Evolutionary conservation across 164 flowering plant genomes (phyloP).

Genomic region (Sedum album): DNA sequence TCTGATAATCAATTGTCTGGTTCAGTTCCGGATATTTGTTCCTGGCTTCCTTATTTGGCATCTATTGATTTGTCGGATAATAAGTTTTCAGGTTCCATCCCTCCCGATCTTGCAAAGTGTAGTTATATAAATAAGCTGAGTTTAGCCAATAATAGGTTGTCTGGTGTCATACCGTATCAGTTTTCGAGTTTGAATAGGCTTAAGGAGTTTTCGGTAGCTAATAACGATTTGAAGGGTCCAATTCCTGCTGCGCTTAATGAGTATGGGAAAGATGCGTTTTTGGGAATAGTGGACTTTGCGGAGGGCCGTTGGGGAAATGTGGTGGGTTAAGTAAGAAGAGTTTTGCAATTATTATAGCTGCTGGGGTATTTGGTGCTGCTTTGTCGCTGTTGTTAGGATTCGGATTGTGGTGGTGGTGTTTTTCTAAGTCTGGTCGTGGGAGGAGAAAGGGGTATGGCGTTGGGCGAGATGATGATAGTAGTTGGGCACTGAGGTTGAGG

Average conservation of each 20-base stretch:
- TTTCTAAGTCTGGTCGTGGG: slow-evolving; percentile 23
- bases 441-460: slow-evolving; percentile 29
- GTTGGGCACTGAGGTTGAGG: too few relatives aligned
- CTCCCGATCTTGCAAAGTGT: slow-evolving; percentile 37
- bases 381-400: too few relatives aligned
- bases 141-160: slow-evolving; percentile 31
- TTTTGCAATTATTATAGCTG: slow-evolving; percentile 51
- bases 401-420: too few relatives aligned
- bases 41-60: slow-evolving; percentile 44
- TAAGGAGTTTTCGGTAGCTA: slow-evolving; percentile 37
- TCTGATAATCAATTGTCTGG: slow-evolving; percentile 39
- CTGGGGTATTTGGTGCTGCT: too few relatives aligned
- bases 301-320: slow-evolving; percentile 46
- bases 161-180: slow-evolving; percentile 38
- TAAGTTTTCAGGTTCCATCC: slow-evolving; percentile 33
- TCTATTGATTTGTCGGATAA: slow-evolving; percentile 45
- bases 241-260: slow-evolving; percentile 25
- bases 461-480: slow-evolving; percentile 25
- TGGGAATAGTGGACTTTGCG: slow-evolving; percentile 63
- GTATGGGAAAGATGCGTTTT: slow-evolving; percentile 26
- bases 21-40: slow-evolving; percentile 40
- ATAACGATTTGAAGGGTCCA: slow-evolving; percentile 38
- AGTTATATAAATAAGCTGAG: slow-evolving; percentile 30
- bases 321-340: too few relatives aligned
- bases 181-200: slow-evolving; percentile 34